phyloP scores from a whole-genome alignment of 192 early-diverging fungal genomes.

The Entomortierella parvispora region DNA sequence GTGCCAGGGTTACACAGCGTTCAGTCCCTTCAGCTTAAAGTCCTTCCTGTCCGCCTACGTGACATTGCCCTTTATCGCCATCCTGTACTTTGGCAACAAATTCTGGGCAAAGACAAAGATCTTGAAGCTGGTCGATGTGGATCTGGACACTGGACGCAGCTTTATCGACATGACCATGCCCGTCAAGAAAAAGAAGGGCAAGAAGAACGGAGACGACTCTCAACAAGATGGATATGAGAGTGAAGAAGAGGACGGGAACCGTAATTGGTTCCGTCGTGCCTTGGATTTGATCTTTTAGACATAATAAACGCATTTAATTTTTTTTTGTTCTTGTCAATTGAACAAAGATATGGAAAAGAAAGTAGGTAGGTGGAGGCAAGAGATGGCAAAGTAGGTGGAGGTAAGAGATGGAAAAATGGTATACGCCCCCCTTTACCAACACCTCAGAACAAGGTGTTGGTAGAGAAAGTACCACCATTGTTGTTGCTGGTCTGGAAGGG shows the following conservation, averaged over 20 bases:
- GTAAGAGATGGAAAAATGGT: no score
- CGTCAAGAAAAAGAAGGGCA: not conserved
- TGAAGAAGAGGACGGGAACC: no score
- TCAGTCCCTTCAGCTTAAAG: slow-evolving; percentile 56
- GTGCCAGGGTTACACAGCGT: slow-evolving; percentile 71
- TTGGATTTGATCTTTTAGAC: no score
- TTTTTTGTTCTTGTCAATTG: no score
- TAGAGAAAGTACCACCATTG: slow-evolving; percentile 13
- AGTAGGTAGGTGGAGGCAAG: no score
- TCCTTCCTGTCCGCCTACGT: slow-evolving; percentile 70
- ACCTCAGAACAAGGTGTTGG: slow-evolving; percentile 34
- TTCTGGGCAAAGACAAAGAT: slow-evolving; percentile 69
- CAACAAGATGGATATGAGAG: no score
- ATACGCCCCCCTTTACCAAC: no score
- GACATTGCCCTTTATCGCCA: slow-evolving; percentile 67
- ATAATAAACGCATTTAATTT: no score
- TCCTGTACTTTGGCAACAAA: slow-evolving; percentile 74
- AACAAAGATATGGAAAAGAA: no score
- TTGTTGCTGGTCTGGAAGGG: slow-evolving; percentile 20
- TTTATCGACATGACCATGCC: slow-evolving; percentile 8
- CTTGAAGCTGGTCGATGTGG: slow-evolving; percentile 69
- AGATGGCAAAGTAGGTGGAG: no score
- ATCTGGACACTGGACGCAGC: slow-evolving; percentile 59
- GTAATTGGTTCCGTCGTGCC: no score
- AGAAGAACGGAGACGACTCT: no score